Base-by-base conservation (phyloP, 73 alveolate species). In the Paramecium tetraurelia region DNA sequence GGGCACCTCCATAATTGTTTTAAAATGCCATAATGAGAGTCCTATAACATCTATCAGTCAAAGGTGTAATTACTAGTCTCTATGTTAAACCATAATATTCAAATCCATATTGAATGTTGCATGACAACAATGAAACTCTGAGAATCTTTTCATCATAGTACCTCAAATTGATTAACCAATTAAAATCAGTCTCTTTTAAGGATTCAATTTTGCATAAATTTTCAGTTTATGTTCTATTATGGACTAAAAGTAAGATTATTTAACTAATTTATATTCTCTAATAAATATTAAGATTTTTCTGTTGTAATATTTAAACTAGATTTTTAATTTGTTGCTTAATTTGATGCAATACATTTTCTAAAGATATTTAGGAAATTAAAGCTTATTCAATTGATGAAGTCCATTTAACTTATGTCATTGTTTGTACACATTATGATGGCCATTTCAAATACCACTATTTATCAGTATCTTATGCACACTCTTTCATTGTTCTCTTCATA, bases 91-190 rank as follows among this genome's bases (percentile, higher is more conserved):
- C 99, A 84, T 97, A 80, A 92, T 98, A 98, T 92, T 98, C 99
- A 93, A 96, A 98, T 29, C 99, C 99, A 86, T 97, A 98, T 31
- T 89, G 92, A 18, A 98, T 69, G 35, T 98, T 87, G 84, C 99
- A 96, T 92, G 95, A 93, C 77, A 97, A 94, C 96, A 96, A 95
- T 70, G 95, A 93, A 22, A 96, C 97, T 41, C 95, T 95, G 7
- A 96, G 85, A 36, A 68, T 94, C 29, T 96, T 95, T 16, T 93
- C 98, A 63, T 95, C 96, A 95, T 99, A 99, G 92, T 97, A 99
- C 95, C 99, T 97, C 93, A 99, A 93, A 94, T 99, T 98, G 21
- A 99, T 98, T 84, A 96, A 93, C 99, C 99, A 99, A 83, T 99
- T 99, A 92, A 99, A 99, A 71, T 98, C 99, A 43, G 95, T 94